These are phyloP conservation scores for Tremellales sp. DNA, from an alignment of 1,284 basidiomycete species.

Conservation along the genomic window DNA sequence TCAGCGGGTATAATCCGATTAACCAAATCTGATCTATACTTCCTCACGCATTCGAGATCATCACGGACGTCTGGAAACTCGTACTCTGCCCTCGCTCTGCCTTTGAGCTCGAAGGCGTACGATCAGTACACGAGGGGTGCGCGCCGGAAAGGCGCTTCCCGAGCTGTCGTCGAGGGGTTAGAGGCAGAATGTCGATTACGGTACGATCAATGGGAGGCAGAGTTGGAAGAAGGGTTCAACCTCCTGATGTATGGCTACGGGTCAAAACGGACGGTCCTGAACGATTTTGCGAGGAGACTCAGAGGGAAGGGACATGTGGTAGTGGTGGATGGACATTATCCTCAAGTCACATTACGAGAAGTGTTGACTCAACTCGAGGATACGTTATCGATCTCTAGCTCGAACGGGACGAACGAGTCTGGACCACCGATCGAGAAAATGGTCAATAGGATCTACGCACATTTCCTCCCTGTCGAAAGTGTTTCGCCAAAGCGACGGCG, in stretches of 20 bases:
- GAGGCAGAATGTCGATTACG: slow-evolving; percentile 43
- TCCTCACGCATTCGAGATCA: slow-evolving; percentile 58
- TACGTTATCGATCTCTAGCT: slow-evolving; percentile 23
- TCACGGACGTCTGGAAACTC: slow-evolving; percentile 68
- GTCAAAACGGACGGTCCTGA: slow-evolving; percentile 70
- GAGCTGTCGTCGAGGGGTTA: slow-evolving; percentile 35
- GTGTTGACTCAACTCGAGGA: slow-evolving; percentile 63
- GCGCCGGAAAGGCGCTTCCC: slow-evolving; percentile 36
- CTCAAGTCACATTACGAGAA: slow-evolving; percentile 64
- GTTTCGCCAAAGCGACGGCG: slow-evolving; percentile 25
- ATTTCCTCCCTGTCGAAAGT: slow-evolving; percentile 51
- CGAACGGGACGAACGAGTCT: slow-evolving; percentile 13
- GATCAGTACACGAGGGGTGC: slow-evolving; percentile 26
- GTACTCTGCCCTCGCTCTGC: slow-evolving; percentile 66
- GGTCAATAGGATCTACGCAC: slow-evolving; percentile 60
- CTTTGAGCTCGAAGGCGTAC: slow-evolving; percentile 49
- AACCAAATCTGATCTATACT: slow-evolving; percentile 72
- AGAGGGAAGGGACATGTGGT: slow-evolving; percentile 64
- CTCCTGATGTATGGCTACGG: slow-evolving; percentile 81
- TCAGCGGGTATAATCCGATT: slow-evolving; percentile 42
- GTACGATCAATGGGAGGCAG: slow-evolving; percentile 63
- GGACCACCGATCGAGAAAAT: slow-evolving; percentile 56
- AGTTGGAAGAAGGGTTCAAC: slow-evolving; percentile 77
- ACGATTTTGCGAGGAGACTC: slow-evolving; percentile 64
- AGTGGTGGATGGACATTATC: slow-evolving; percentile 74